Evolutionary conservation across 164 flowering plant genomes (phyloP), one percentile per base, ranked within the genome.

Genomic region (Stephania cephalantha): DNA sequence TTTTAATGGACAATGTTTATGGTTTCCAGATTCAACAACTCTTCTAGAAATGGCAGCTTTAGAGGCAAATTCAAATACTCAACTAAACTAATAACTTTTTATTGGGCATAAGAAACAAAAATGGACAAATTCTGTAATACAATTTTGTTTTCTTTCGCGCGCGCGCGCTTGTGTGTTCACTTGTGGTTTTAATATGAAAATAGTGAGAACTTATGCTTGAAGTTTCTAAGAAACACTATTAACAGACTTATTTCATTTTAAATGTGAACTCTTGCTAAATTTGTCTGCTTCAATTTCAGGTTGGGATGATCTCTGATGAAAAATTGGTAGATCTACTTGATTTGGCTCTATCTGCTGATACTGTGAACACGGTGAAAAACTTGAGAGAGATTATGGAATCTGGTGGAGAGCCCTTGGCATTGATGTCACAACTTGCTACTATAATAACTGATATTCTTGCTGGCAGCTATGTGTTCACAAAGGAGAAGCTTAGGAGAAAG

Each of bases 351-450:
- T 96, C 99, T 50, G 99, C 98, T 48, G 98, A 96, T 86, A 94
- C 99, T 9, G 95, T 94, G 50, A 96, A 91, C 81, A 96, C 98
- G 9, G 98, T 96, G 76, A 96, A 94, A 87, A 88, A 80, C 75
- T 82, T 96, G 78, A 89, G 99, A 80, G 89, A 86, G 79, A 91
- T 96, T 66, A 91, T 91, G 95, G 97, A 96, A 85, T 85, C 90
- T 76, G 97, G 99, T 42, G 95, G 91, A 44, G 98, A 94, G 83
- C 97, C 99, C 75, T 77, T 96, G 65, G 93, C 92, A 61, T 86
- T 96, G 84, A 94, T 96, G 97, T 94, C 99, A 45, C 99, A 96
- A 77, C 95, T 96, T 83, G 99, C 99, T 45, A 91, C 99, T 35
- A 87, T 92, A 61, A 89, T 94, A 80, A 92, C 99, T 45, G 97